A percentile compares a stretch with the other conserved stretches of the same genome.
Conservation (phyloP, 352 stramenopile genomes). For the Pythium guiyangense region DNA sequence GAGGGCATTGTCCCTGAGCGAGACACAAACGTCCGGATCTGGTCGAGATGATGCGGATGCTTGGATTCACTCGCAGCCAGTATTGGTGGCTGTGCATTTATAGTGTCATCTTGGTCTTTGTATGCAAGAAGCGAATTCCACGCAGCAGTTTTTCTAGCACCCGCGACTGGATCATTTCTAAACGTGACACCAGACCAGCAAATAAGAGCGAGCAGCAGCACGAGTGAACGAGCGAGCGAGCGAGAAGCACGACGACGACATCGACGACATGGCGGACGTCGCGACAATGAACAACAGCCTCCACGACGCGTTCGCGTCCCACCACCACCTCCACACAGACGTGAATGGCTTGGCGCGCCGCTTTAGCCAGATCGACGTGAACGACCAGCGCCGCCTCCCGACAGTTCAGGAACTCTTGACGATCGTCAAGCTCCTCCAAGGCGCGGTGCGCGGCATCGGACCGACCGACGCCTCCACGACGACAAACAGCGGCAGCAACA, state of each 20-base stretch:
- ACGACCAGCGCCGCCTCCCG: conserved; percentile 25
- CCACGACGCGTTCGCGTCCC: neutral
- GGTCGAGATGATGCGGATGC: too few species aligned
- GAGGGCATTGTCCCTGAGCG: too few species aligned
- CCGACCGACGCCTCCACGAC: conserved; percentile 8
- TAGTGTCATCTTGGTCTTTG: too few species aligned
- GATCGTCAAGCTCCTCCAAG: conserved; percentile 42
- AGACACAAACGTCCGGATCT: too few species aligned
- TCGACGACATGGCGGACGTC: neutral
- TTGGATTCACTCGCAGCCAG: too few species aligned
- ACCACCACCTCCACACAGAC: neutral
- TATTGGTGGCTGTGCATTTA: too few species aligned
- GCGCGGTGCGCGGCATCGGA: conserved; percentile 34
- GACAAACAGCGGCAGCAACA: conserved; percentile 1
- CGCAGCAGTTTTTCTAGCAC: too few species aligned
- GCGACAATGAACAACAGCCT: neutral
- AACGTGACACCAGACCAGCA: too few species aligned
- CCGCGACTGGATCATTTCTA: too few species aligned
- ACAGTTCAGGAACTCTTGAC: conserved; percentile 54
- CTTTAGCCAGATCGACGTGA: conserved; percentile 10
- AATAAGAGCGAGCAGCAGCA: too few species aligned
- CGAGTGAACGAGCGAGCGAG: neutral
- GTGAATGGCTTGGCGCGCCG: neutral
- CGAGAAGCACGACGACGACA: neutral
- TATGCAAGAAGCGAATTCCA: too few species aligned